Evolutionary conservation across 139 green algal genomes (phyloP), one percentile per base, ranked within the genome.

Genomic region (Yamagishiella unicocca): DNA sequence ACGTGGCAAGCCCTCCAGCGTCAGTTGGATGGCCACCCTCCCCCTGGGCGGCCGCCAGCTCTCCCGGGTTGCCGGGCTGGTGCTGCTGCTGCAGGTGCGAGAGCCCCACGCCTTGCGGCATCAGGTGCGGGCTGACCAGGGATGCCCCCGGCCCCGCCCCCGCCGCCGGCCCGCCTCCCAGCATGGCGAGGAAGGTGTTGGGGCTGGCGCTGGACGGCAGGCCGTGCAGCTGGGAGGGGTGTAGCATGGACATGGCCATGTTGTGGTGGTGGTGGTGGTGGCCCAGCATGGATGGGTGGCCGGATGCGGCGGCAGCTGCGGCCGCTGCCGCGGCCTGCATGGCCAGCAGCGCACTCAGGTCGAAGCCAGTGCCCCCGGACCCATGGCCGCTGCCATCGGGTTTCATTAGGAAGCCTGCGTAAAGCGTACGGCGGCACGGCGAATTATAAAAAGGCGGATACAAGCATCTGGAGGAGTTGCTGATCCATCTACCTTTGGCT

Each of bases 141-240:
- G 2, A 35, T 35, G 37, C 6, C 3, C 22, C 25, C 72, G 27
- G 43, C 72, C 43, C 33, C 67, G 24, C 33, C 5, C 5, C 70
- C 4, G 38, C 38, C 38, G 70, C 42, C 38, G 70, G 38, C 21
- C 53, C 76, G 33, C 53, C 76, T 7, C 53, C 53, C 9, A 83
- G 33, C 76, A 83, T 71, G 25, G 76, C 76, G 25, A 83, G 76
- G 54, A 83, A 83, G 5, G 53, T 71, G 54, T 71, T 71, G 14
- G 43, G 72, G 43, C 2, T 54, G 46, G 37, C 12, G 67, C 35
- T 45, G 67, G 35, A 22, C 43, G 73, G 73, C 73, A 42, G n/a
- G 17, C 45, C 25, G 24, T 8, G 25, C 27, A 33, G 70, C 31
- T 37, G 70, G 27, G 27, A 29, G 71, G 12, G 71, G 38, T 78